These are phyloP conservation scores for Thielaviopsis euricoi DNA, from an alignment of 2,329 filamentous ascomycete species.

Conservation along the genomic window DNA sequence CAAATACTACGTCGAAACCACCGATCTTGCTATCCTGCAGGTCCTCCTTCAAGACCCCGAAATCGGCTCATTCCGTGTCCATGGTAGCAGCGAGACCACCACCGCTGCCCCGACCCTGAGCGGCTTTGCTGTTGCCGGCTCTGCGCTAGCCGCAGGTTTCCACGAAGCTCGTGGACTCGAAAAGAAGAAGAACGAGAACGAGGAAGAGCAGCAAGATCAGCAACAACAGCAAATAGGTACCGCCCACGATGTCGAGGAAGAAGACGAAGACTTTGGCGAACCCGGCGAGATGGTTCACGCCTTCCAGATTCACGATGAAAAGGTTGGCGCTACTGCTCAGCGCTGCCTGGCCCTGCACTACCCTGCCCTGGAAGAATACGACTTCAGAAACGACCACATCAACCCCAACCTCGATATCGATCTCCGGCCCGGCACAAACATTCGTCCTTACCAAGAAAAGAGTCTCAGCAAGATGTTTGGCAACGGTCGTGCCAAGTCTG, in stretches of 20 bases:
- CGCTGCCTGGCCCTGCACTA: slow-evolving; percentile 74
- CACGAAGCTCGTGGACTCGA: slow-evolving; percentile 44
- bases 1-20: slow-evolving; percentile 84
- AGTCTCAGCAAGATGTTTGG: slow-evolving; percentile 98
- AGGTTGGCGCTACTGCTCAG: slow-evolving; percentile 76
- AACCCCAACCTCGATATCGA: slow-evolving; percentile 93
- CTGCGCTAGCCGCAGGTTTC: slow-evolving; percentile 78
- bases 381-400: slow-evolving; percentile 78
- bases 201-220: slow-evolving; percentile 2
- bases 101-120: slow-evolving; percentile 74
- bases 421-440: slow-evolving; percentile 72
- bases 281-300: slow-evolving; percentile 77
- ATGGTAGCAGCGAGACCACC: slow-evolving; percentile 53
- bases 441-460: slow-evolving; percentile 91
- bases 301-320: slow-evolving; percentile 72
- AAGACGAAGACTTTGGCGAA: slow-evolving; percentile 82
- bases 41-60: slow-evolving; percentile 69
- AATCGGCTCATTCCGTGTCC: slow-evolving; percentile 64
- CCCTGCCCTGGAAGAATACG: slow-evolving; percentile 89
- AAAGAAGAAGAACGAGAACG: background rate
- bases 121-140: slow-evolving; percentile 81
- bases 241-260: slow-evolving; percentile 21
- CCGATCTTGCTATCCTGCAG: slow-evolving; percentile 73
- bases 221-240: background rate
- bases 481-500: slow-evolving; percentile 90